Evolutionary conservation across 768 basidiomycete genomes (phyloP).

Genomic region (Panaeolus cyanescens): DNA sequence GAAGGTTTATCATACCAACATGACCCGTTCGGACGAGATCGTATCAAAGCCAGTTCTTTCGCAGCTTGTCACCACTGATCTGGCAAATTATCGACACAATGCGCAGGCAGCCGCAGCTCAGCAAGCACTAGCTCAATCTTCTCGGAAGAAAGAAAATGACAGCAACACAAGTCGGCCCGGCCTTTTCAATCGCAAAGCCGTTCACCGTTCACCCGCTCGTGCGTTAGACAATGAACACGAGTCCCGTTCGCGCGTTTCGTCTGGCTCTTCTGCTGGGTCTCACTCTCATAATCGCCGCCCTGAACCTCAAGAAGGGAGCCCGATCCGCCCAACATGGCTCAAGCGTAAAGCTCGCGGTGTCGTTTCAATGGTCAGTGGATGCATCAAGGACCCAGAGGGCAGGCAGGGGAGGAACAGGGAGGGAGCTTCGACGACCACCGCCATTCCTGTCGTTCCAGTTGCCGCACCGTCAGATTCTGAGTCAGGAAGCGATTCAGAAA

Average conservation of each 20-base stretch:
- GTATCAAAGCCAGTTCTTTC: neutral
- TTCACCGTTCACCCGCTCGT: neutral
- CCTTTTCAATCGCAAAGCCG: neutral
- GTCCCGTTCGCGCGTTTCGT: neutral
- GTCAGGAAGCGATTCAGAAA: neutral
- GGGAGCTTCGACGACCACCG: neutral
- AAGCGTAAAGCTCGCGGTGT: neutral
- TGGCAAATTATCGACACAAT: neutral
- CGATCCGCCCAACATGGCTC: neutral
- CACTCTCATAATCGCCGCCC: neutral
- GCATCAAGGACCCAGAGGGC: neutral
- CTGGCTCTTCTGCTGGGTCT: neutral
- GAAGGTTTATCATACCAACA: neutral
- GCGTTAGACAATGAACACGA: neutral
- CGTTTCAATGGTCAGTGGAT: neutral
- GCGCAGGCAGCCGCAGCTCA: neutral
- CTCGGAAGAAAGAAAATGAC: neutral
- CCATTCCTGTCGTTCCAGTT: neutral
- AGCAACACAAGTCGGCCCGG: neutral
- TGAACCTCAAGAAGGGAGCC: neutral
- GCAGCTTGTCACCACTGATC: neutral
- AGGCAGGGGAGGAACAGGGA: neutral
- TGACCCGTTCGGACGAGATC: neutral
- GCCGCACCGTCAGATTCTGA: neutral
- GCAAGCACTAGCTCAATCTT: neutral